Evolutionary conservation across 768 basidiomycete species (phyloP).

Genomic region (Russula foetens): DNA sequence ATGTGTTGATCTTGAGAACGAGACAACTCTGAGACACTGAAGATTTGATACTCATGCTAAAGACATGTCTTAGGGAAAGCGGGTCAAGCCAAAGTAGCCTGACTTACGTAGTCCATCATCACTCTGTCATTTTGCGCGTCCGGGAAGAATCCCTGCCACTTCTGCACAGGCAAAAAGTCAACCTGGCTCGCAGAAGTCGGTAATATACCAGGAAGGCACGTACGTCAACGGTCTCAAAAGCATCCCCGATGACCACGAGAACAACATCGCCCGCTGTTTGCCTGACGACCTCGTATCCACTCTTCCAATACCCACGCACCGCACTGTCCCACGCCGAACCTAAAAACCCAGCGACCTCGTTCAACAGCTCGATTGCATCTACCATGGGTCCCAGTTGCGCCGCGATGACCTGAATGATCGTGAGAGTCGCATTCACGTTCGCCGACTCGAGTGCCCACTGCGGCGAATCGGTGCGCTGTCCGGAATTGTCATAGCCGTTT

Average conservation of each 20-base stretch:
- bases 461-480: constrained; percentile 48
- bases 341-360: constrained; percentile 56
- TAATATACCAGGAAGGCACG: constrained; percentile 4
- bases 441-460: constrained; percentile 43
- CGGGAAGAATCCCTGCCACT: constrained; percentile 53
- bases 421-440: constrained; percentile 47
- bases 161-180: constrained; percentile 27
- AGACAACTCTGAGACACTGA: constrained; percentile 47
- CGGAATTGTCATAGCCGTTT: constrained; percentile 69
- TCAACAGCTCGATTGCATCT: constrained; percentile 59
- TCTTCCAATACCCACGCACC: constrained; percentile 47
- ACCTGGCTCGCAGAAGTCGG: background rate
- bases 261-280: constrained; percentile 38
- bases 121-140: constrained; percentile 45
- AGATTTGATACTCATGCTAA: constrained; percentile 70
- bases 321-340: constrained; percentile 34
- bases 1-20: constrained; percentile 52
- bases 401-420: constrained; percentile 48
- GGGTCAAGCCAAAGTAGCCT: too few relatives aligned
- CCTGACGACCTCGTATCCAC: constrained; percentile 53
- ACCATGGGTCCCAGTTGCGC: constrained; percentile 47
- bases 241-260: constrained; percentile 66
- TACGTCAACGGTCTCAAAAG: constrained; percentile 53
- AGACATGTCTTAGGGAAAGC: background rate
- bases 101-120: constrained; percentile 57